Conservation (phyloP, 768 basidiomycete genomes). For the Suillus decipiens region DNA sequence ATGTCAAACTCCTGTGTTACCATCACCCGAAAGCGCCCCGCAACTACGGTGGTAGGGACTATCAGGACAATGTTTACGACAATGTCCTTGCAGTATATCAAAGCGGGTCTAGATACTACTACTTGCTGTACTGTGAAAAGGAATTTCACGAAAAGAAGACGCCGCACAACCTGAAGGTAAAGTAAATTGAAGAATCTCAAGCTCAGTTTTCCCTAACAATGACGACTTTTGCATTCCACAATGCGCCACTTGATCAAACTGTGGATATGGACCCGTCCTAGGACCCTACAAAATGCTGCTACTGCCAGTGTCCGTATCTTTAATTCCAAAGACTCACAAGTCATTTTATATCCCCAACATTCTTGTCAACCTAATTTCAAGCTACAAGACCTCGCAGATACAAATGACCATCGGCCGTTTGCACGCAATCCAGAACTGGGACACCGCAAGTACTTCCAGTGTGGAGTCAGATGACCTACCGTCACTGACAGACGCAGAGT, state of each 20-base stretch:
- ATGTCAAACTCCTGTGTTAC: not conserved
- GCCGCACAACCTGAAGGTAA: not conserved
- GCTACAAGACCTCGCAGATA: not conserved
- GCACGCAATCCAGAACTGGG: not conserved
- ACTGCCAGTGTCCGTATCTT: not conserved
- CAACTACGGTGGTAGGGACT: not conserved
- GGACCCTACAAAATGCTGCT: not conserved
- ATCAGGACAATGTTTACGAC: not conserved
- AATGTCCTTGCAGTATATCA: not conserved
- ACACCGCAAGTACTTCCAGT: not conserved
- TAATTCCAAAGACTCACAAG: not conserved
- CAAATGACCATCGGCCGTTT: not conserved
- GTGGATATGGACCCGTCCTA: not conserved
- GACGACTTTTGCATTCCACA: slow-evolving; percentile 20
- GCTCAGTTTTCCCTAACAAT: not conserved
- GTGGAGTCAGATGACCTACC: slow-evolving; percentile 11
- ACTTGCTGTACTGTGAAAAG: not conserved
- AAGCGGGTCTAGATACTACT: not conserved
- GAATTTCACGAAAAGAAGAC: not conserved
- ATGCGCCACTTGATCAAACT: too few relatives aligned
- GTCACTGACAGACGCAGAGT: slow-evolving; percentile 20
- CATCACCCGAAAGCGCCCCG: not conserved
- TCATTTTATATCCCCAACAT: too few relatives aligned
- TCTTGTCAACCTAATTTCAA: not conserved
- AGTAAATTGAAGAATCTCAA: not conserved